A percentile compares a stretch with the other conserved stretches of the same genome.
Evolutionary conservation across 345 rosid species (phyloP).

Genomic region (Laguncularia racemosa): DNA sequence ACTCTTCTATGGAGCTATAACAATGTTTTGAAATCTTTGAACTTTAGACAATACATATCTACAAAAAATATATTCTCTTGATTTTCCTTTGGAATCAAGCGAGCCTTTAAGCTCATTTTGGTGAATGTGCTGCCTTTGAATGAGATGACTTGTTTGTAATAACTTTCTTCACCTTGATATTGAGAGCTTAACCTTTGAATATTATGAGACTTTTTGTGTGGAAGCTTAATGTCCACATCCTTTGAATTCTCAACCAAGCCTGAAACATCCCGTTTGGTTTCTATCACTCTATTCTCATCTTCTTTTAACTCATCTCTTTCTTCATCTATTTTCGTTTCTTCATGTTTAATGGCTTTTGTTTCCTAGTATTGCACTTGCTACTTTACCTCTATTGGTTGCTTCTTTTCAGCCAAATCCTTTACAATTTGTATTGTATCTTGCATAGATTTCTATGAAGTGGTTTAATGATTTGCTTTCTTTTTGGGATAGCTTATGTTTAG

Average conservation of each 20-base stretch:
- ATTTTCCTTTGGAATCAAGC: background rate
- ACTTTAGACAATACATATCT: background rate
- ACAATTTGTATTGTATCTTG: constrained; percentile 15
- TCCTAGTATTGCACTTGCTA: constrained; percentile 15
- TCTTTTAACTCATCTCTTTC: constrained; percentile 21
- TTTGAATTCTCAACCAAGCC: constrained; percentile 55
- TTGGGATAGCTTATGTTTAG: no score
- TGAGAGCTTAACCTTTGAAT: constrained; percentile 82
- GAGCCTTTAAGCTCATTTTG: constrained; percentile 21
- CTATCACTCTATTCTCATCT: constrained; percentile 29
- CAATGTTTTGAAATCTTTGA: background rate
- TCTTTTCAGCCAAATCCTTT: constrained; percentile 15
- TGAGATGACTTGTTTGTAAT: constrained; percentile 76
- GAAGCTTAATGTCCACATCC: constrained; percentile 39
- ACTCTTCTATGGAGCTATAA: no score
- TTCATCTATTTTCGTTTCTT: constrained; percentile 37
- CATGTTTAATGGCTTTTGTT: constrained; percentile 13
- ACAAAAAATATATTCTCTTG: background rate
- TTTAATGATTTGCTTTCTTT: no score
- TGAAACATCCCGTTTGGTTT: constrained; percentile 46
- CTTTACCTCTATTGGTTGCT: constrained; percentile 14
- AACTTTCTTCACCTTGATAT: constrained; percentile 86
- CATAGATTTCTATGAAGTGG: constrained; percentile 15
- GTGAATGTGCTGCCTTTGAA: constrained; percentile 37
- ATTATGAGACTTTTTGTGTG: constrained; percentile 65